Base-by-base conservation (phyloP, 2,329 filamentous ascomycete genomes). In the Paradendryphiella salina region DNA sequence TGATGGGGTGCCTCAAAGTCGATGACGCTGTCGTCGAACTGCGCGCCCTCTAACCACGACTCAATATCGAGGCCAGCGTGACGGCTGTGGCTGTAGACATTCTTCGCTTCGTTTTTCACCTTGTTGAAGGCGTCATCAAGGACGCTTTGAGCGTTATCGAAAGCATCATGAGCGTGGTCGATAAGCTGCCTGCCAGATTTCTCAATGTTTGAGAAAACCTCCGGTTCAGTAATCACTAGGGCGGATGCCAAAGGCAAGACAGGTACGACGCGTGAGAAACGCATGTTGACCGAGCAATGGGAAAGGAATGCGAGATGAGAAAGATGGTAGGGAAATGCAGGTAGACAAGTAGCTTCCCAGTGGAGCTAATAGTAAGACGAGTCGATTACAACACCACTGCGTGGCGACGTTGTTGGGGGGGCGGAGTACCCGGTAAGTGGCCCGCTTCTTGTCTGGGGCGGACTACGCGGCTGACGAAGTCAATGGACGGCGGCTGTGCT, bases 141-240 rank as follows among this genome's bases (percentile, higher is more conserved):
- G 10, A 69, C 69, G 54, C 73, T 73, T 60, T 76, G 73, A 9
- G 60, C 58, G 14, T 58, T 57, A 67, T 65, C 57, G 10, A 70
- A 34, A 13, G 65, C 46, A 29, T 57, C 56, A 28, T 62, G 61
- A 31, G 62, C 58, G n/a, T 55, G 48, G 39, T 64, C 59, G 21
- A 60, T 41, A 14, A 66, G 18, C 9, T 55, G 50, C 37, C 44
- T 60, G 36, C 58, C 59, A 13, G 61, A 57, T 41, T 63, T 52
- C 28, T 70, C 63, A 28, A 71, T 52, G 41, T 61, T 67, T 35
- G 73, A 71, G 52, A 80, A 74, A 15, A 80, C 70, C 46, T 78
- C 64, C 56, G 80, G 74, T 39, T 81, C 75, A 13, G 80, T 80
- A 40, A 84, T 71, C 51, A 83, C 79, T 45, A 83, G 76, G 20